Evolutionary conservation across 352 stramenopile genomes (phyloP).

Genomic region (Phytophthora litchii): DNA sequence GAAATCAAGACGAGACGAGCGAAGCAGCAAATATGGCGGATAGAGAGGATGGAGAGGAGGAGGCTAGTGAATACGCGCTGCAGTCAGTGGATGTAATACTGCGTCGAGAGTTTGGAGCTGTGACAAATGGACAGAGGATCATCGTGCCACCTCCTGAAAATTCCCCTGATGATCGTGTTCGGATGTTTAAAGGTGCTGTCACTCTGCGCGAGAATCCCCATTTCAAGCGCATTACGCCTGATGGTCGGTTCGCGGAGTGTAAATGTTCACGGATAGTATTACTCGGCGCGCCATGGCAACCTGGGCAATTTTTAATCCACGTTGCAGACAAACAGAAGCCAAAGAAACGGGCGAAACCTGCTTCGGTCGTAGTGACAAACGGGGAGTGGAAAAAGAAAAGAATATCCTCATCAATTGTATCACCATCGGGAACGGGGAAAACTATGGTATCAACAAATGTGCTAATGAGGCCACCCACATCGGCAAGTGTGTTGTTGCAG

Average conservation of each 20-base stretch:
- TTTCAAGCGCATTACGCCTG: constrained; percentile 66
- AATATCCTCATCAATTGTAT: neutral
- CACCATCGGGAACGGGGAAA: constrained; percentile 4
- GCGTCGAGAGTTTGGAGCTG: constrained; percentile 32
- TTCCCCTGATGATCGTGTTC: constrained; percentile 9
- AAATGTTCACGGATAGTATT: constrained; percentile 68
- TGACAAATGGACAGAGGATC: constrained; percentile 19
- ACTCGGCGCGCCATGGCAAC: constrained; percentile 53
- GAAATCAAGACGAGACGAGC: neutral
- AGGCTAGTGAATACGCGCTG: constrained; percentile 31
- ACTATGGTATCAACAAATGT: constrained; percentile 9
- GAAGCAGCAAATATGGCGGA: neutral
- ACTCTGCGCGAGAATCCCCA: constrained; percentile 46
- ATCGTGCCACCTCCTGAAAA: constrained; percentile 13
- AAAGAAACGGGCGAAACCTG: constrained; percentile 32
- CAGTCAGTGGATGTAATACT: constrained; percentile 40
- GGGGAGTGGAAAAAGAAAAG: constrained; percentile 30
- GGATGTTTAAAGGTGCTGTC: constrained; percentile 41
- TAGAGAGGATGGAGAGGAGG: constrained; percentile 4
- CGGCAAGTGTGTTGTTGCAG: constrained; percentile 22
- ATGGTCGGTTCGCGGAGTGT: constrained; percentile 73
- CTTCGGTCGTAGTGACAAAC: constrained; percentile 3
- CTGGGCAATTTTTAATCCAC: constrained; percentile 67
- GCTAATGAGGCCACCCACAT: constrained; percentile 22
- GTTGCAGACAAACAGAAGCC: constrained; percentile 57